A percentile compares a stretch with the other conserved stretches of the same genome.
Evolutionary conservation across 495 filamentous ascomycete species (phyloP).

Genomic region (Xylaria scruposa): DNA sequence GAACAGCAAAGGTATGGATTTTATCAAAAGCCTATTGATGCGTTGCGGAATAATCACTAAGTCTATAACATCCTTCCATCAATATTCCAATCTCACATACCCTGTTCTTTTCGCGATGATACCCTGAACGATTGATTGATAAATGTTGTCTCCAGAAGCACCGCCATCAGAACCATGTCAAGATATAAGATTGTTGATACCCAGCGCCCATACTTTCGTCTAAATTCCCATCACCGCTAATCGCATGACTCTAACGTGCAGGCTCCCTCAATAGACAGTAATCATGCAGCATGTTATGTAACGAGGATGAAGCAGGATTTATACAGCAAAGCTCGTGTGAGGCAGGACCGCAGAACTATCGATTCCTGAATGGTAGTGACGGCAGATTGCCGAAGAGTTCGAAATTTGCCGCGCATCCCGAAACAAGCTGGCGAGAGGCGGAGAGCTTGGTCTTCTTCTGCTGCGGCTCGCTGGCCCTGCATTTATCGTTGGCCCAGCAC

Average conservation of each 20-base stretch:
- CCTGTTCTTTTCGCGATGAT: not conserved
- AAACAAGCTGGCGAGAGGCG: not conserved
- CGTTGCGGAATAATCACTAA: not conserved
- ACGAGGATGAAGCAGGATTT: not conserved
- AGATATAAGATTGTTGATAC: not conserved
- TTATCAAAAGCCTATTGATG: not conserved
- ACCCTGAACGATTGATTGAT: not conserved
- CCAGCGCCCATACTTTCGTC: not conserved
- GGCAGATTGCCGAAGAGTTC: slow-evolving; percentile 12
- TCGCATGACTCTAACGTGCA: not conserved
- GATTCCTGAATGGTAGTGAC: not conserved
- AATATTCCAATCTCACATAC: not conserved
- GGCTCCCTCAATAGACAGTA: not conserved
- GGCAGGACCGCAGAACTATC: not conserved
- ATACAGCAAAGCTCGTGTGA: not conserved
- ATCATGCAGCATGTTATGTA: not conserved
- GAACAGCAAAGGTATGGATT: not conserved
- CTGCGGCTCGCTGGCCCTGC: not conserved
- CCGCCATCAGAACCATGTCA: not conserved
- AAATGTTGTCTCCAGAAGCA: not conserved
- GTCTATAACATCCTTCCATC: not conserved
- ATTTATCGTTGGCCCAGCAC: not conserved
- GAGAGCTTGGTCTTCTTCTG: not conserved
- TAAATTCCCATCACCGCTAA: not conserved
- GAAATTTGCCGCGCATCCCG: slow-evolving; percentile 24